These are phyloP conservation scores for Yamadazyma triangularis DNA, from an alignment of 1,139 yeast species.

Conservation along the genomic window DNA sequence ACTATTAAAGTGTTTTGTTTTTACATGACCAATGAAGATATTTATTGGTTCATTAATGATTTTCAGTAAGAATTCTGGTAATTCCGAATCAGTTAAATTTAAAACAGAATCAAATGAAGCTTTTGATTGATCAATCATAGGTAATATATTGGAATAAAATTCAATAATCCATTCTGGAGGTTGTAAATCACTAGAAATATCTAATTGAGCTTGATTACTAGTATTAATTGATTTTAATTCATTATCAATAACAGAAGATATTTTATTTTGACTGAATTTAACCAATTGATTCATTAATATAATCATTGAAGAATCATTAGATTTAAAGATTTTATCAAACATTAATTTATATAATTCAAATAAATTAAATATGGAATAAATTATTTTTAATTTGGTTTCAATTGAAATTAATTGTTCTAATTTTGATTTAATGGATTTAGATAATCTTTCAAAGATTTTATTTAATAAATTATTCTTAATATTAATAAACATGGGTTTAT, in stretches of 20 bases:
- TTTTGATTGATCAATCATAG: conserved; percentile 39
- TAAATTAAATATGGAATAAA: conserved; percentile 58
- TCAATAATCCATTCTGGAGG: conserved; percentile 75
- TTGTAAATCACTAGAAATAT: conserved; percentile 45
- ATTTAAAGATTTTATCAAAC: conserved; percentile 48
- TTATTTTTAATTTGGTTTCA: conserved; percentile 53
- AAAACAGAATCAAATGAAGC: conserved; percentile 34
- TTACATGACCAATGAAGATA: conserved; percentile 34
- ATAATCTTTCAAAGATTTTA: conserved; percentile 28
- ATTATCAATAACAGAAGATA: conserved; percentile 35
- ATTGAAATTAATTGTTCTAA: conserved; percentile 67
- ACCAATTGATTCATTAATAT: conserved; percentile 23
- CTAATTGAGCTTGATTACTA: conserved; percentile 39
- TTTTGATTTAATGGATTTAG: conserved; percentile 40
- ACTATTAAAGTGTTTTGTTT: conserved; percentile 22
- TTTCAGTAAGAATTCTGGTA: conserved; percentile 28
- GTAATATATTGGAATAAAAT: conserved; percentile 48
- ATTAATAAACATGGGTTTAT: conserved; percentile 17
- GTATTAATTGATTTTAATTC: conserved; percentile 38
- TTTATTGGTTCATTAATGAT: conserved; percentile 48
- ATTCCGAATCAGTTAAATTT: conserved; percentile 29
- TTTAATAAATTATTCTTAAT: conserved; percentile 32
- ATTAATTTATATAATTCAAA: conserved; percentile 66
- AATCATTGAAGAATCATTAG: conserved; percentile 16
- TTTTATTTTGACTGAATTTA: conserved; percentile 33